Evolutionary conservation across 768 basidiomycete species (phyloP).

Genomic region (Leccinellum albellum): DNA sequence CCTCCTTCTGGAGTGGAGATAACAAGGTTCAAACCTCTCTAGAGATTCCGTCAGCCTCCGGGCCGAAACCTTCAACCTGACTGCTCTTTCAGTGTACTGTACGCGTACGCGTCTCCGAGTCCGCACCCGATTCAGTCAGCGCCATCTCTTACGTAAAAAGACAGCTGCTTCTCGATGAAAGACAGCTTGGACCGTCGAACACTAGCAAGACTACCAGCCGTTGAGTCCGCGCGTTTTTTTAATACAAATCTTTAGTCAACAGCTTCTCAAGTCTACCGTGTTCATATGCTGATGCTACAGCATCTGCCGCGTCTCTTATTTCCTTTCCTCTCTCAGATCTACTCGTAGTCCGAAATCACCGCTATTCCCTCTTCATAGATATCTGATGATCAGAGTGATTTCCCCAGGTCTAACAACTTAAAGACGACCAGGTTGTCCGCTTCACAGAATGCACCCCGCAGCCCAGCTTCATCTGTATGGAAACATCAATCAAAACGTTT

Average conservation of each 20-base stretch:
- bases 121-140: slow-evolving; percentile 41
- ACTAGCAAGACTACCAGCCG: slow-evolving; percentile 47
- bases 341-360: slow-evolving; percentile 48
- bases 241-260: slow-evolving; percentile 58
- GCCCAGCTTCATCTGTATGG: slow-evolving; percentile 65
- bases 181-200: slow-evolving; percentile 39
- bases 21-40: slow-evolving; percentile 48
- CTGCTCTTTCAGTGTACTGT: too few relatives aligned
- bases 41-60: slow-evolving; percentile 47
- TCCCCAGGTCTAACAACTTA: slow-evolving; percentile 67
- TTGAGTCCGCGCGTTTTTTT: slow-evolving; percentile 68
- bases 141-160: too few relatives aligned
- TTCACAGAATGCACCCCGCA: slow-evolving; percentile 58
- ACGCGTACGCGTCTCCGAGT: slow-evolving; percentile 36
- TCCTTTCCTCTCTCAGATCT: slow-evolving; percentile 75
- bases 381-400: slow-evolving; percentile 59
- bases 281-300: slow-evolving; percentile 72
- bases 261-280: slow-evolving; percentile 63
- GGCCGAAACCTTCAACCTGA: slow-evolving; percentile 21
- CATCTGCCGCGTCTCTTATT: slow-evolving; percentile 66
- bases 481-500: slow-evolving; percentile 70
- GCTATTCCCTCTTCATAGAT: slow-evolving; percentile 47
- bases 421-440: slow-evolving; percentile 53
- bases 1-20: slow-evolving; percentile 43
- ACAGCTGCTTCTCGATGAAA: slow-evolving; percentile 46